phyloP scores from a whole-genome alignment of 768 basidiomycete genomes.

The Aureoboletus auriporus region DNA sequence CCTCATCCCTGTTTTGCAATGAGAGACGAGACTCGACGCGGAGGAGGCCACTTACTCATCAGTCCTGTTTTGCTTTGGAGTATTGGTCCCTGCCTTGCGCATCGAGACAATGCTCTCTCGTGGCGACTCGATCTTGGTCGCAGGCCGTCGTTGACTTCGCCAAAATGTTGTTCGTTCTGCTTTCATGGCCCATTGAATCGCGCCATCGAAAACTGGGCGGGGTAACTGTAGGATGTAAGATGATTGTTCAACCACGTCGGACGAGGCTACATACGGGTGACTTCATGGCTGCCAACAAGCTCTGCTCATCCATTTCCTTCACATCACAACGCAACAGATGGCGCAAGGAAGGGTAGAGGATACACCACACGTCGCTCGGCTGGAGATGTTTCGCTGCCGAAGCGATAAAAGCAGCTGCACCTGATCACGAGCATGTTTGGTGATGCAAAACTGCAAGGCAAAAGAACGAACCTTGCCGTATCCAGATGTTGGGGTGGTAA shows the following conservation, averaged over 20 bases:
- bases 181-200: constrained; percentile 85
- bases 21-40: neutral
- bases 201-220: constrained; percentile 79
- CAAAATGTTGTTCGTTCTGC: constrained; percentile 79
- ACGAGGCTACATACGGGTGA: constrained; percentile 57
- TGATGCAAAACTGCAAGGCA: neutral
- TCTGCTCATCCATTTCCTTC: constrained; percentile 64
- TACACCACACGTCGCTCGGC: constrained; percentile 92
- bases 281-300: constrained; percentile 72
- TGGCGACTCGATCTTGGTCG: constrained; percentile 58
- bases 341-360: constrained; percentile 86
- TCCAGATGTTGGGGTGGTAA: constrained; percentile 95
- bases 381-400: constrained; percentile 81
- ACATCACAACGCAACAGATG: constrained; percentile 86
- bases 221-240: constrained; percentile 37
- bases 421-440: constrained; percentile 36
- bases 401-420: constrained; percentile 83
- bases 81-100: constrained; percentile 44
- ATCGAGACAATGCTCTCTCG: constrained; percentile 68
- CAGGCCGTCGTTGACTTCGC: constrained; percentile 49
- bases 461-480: constrained; percentile 71
- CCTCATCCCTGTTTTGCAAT: constrained; percentile 59
- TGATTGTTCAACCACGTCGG: neutral
- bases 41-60: constrained; percentile 62
- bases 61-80: constrained; percentile 48